These are phyloP conservation scores for Lactifluus subvellereus DNA, from an alignment of 768 basidiomycete species.

Conservation along the genomic window DNA sequence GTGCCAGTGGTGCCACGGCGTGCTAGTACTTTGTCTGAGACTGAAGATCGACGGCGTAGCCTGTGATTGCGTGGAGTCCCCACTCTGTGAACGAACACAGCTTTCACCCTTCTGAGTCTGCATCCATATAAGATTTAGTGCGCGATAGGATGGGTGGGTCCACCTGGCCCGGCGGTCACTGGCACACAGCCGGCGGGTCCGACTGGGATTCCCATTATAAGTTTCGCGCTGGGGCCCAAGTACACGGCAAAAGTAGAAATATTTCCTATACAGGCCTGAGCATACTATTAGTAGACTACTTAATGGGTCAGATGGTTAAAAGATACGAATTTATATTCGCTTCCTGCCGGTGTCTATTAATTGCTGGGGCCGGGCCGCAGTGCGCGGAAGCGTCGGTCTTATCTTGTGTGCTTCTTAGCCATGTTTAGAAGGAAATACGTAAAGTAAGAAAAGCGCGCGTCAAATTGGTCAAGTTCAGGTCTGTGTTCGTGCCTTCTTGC, in stretches of 20 bases:
- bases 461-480: slow-evolving; percentile 1
- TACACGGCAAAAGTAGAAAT: neutral
- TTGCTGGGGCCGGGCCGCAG: slow-evolving; percentile 1
- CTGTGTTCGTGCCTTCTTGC: neutral
- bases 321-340: no score
- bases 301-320: no score
- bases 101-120: no score
- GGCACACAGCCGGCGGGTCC: neutral
- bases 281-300: no score
- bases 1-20: no score
- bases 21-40: no score
- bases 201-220: neutral
- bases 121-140: no score
- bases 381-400: slow-evolving; percentile 15
- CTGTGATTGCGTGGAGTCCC: no score
- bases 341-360: no score
- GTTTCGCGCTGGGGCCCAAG: neutral
- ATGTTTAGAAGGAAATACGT: slow-evolving; percentile 16
- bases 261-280: no score
- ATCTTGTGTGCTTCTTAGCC: slow-evolving; percentile 2
- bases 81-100: no score
- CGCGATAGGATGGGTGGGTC: neutral
- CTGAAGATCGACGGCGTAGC: no score
- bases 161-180: neutral
- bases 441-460: slow-evolving; percentile 6